Conservation (phyloP, 2,329 filamentous ascomycete genomes). For the Penicillium decumbens region DNA sequence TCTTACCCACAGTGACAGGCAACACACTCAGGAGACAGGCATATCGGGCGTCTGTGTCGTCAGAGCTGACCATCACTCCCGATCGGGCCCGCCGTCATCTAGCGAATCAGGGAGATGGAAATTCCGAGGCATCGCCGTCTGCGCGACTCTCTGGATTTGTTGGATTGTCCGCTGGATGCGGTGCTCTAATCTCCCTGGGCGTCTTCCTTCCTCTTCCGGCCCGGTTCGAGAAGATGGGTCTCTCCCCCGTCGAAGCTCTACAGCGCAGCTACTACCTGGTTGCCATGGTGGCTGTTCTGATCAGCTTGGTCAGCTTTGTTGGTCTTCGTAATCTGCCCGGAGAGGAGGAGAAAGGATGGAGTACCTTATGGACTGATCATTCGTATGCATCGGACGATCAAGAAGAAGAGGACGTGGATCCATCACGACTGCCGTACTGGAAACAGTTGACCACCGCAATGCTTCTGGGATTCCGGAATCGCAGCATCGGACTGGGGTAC, state of each 20-base stretch:
- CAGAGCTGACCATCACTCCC: conserved; percentile 57
- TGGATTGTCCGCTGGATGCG: conserved; percentile 86
- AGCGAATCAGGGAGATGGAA: conserved; percentile 2
- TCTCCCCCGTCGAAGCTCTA: conserved; percentile 69
- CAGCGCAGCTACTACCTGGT: conserved; percentile 86
- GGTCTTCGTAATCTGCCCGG: conserved; percentile 66
- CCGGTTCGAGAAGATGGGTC: conserved; percentile 67
- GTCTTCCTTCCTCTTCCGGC: conserved; percentile 85
- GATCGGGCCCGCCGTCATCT: conserved; percentile 36
- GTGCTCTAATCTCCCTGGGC: conserved; percentile 75
- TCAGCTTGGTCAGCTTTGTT: conserved; percentile 71
- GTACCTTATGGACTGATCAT: conserved; percentile 42
- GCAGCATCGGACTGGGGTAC: conserved; percentile 79
- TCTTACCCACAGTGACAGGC: conserved; percentile 67
- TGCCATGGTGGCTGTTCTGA: conserved; percentile 62
- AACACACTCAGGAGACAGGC: conserved; percentile 39
- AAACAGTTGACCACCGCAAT: conserved; percentile 60
- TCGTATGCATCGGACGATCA: conserved; percentile 2
- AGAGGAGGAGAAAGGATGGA: conserved; percentile 73
- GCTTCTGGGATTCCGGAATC: conserved; percentile 67
- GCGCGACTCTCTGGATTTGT: conserved; percentile 78
- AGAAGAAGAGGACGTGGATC: conserved; percentile 1
- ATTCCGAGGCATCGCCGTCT: conserved; percentile 41
- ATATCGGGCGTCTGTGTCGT: conserved; percentile 51
- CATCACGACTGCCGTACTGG: conserved; percentile 32